Evolutionary conservation across 2,329 filamentous ascomycete genomes (phyloP).

Genomic region (Ophiostoma triangulosporum): DNA sequence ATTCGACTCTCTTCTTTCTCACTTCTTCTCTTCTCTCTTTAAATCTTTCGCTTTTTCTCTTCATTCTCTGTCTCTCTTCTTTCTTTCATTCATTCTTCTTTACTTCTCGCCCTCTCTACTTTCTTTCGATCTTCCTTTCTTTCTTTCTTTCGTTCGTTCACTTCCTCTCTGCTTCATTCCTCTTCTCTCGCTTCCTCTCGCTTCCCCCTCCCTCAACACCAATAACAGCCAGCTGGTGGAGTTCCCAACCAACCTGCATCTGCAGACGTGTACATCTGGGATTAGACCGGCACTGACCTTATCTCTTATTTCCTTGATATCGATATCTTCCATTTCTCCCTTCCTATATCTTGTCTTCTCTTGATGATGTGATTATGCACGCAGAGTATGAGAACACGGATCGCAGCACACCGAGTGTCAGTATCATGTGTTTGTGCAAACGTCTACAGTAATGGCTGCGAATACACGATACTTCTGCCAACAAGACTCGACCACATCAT

Average conservation of each 20-base stretch:
- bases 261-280: neutral
- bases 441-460: no score
- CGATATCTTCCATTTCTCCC: no score
- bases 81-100: neutral
- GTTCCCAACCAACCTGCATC: neutral
- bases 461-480: no score
- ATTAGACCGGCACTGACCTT: no score
- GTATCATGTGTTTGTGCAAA: no score
- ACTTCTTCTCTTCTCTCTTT: neutral
- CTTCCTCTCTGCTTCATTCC: neutral
- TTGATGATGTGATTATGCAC: no score
- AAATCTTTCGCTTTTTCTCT: neutral
- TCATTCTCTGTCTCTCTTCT: neutral
- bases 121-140: neutral
- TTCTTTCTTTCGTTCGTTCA: constrained; percentile 1
- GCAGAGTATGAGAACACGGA: no score
- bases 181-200: neutral
- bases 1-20: neutral
- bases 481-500: neutral
- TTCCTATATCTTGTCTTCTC: no score
- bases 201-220: neutral
- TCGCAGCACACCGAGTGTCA: no score
- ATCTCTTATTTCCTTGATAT: no score
- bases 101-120: neutral
- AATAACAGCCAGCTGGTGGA: neutral